phyloP scores from a whole-genome alignment of 768 basidiomycete genomes.

The Pulveroboletus sp. region DNA sequence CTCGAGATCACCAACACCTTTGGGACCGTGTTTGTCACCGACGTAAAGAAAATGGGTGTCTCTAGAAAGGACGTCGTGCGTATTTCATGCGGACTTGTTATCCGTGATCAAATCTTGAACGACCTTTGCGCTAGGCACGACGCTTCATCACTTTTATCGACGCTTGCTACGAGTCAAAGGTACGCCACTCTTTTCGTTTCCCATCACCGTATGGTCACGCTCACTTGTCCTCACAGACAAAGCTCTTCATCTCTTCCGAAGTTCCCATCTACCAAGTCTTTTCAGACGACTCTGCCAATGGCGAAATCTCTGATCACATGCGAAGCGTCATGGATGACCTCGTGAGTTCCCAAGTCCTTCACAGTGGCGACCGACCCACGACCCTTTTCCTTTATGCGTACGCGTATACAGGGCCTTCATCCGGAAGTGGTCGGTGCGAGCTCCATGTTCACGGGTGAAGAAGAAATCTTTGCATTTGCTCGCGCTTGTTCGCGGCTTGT shows the following conservation, averaged over 20 bases:
- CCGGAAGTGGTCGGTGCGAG: slow-evolving; percentile 74
- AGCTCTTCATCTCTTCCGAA: slow-evolving; percentile 88
- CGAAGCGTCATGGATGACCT: slow-evolving; percentile 93
- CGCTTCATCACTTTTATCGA: slow-evolving; percentile 98
- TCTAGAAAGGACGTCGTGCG: slow-evolving; percentile 81
- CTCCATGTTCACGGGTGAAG: slow-evolving; percentile 94
- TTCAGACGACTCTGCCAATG: slow-evolving; percentile 57
- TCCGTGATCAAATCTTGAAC: not conserved
- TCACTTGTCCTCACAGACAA: slow-evolving; percentile 75
- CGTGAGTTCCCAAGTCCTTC: slow-evolving; percentile 42
- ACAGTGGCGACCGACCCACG: not conserved
- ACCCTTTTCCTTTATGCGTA: not conserved
- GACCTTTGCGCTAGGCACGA: slow-evolving; percentile 55
- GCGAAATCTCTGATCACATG: slow-evolving; percentile 77
- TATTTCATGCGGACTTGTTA: not conserved
- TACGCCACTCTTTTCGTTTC: slow-evolving; percentile 23
- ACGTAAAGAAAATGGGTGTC: slow-evolving; percentile 87
- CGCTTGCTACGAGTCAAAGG: slow-evolving; percentile 92
- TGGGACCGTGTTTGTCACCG: slow-evolving; percentile 81
- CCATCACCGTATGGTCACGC: too few species aligned
- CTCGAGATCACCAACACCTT: slow-evolving; percentile 89
- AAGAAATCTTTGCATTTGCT: slow-evolving; percentile 96
- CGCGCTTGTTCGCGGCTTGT: slow-evolving; percentile 86
- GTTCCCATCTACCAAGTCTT: slow-evolving; percentile 91
- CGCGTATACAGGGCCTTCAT: slow-evolving; percentile 61